These are phyloP conservation scores for Corylus americana DNA, from an alignment of 306 rosid species.

Conservation along the genomic window DNA sequence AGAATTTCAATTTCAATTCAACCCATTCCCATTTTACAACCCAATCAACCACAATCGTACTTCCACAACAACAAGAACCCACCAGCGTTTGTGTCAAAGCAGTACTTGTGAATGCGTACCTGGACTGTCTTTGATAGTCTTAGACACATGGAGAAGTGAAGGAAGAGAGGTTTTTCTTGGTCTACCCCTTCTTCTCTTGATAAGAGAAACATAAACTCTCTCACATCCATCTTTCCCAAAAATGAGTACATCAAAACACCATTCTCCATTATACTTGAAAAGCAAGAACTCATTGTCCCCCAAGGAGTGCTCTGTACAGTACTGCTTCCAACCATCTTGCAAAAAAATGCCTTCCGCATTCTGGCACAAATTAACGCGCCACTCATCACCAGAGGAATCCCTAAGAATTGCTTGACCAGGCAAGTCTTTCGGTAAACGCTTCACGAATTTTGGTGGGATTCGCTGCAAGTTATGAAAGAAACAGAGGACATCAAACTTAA, in stretches of 20 bases:
- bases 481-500: not conserved
- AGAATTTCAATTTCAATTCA: no score
- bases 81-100: not conserved
- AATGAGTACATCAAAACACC: conserved; percentile 9
- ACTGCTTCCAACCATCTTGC: conserved; percentile 22
- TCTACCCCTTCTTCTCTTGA: not conserved
- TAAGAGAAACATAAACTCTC: not conserved
- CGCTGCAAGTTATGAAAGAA: conserved; percentile 8
- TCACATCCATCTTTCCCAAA: not conserved
- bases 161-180: conserved; percentile 12
- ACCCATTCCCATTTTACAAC: no score
- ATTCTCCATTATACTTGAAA: conserved; percentile 5
- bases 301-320: conserved; percentile 17
- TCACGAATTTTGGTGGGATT: conserved; percentile 15
- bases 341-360: not conserved
- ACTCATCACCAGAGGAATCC: not conserved
- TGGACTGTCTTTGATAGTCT: not conserved
- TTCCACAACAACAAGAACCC: no score
- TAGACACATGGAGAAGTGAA: not conserved
- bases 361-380: conserved; percentile 1
- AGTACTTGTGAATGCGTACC: conserved; percentile 8
- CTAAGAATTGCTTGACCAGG: conserved; percentile 4
- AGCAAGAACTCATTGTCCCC: conserved; percentile 1
- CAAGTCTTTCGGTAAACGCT: not conserved
- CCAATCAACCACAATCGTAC: no score